Evolutionary conservation across 495 filamentous ascomycete species (phyloP), one percentile per base, ranked within the genome.

Genomic region (Saxophila tyrrhenica): DNA sequence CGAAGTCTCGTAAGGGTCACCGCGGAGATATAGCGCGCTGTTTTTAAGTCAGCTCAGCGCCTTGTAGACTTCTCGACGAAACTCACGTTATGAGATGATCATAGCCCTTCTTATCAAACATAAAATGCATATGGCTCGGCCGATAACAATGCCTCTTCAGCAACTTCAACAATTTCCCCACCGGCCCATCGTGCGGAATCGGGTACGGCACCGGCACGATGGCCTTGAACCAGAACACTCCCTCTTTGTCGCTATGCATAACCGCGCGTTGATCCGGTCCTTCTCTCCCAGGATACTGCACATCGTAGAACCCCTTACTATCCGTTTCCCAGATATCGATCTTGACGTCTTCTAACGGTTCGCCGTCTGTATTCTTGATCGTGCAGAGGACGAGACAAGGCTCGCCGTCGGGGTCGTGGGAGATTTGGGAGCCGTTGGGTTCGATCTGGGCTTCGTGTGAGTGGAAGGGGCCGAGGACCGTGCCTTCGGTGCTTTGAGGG

Each of bases 251-350:
- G 55, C 77, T 86, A 15, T 74, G 71, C 78, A 96, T 81, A 25
- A 95, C 73, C 56, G 85, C 86, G 25, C 90, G 73, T 32, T 89
- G 89, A 72, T 90, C 89, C 0, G 88, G 86, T 16, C 78, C 81
- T 20, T 75, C 67, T 13, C 83, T 70, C 25, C 81, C 81, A 0
- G 77, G 71, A 63, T 91, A 83, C 71, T 95, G 90, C 53, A 94
- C 87, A 68, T 96, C 90, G 65, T 96, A 96, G 60, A 83, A 82
- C 11, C 90, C 90, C 23, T 80, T 80, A 49, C 78, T 83, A 62
- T 96, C 89, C 17, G 89, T 91, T 70, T 95, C 90, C 90, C 90
- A 96, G 63, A 95, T 88, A 67, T 95, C 88, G 59, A 95, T 78
- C 65, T 83, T 86, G 1, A 84, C 87, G 47, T 72, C 80, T 13